These are phyloP conservation scores for Cutaneotrichosporon daszewskae DNA, from an alignment of 1,284 basidiomycete genomes.

Conservation along the genomic window DNA sequence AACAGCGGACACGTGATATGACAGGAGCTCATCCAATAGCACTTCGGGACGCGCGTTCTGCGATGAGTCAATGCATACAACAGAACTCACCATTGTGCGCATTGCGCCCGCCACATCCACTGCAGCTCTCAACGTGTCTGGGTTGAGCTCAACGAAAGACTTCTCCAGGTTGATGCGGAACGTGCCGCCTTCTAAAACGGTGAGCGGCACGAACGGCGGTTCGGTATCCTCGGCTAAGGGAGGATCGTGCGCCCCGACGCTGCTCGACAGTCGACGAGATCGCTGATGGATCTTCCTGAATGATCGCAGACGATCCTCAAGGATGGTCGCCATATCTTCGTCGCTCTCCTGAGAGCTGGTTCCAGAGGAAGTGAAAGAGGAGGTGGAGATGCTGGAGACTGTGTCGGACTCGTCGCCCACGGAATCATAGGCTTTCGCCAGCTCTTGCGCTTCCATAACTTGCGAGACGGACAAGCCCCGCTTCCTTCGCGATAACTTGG, in stretches of 20 bases:
- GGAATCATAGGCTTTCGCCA: conserved; percentile 8
- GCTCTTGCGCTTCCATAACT: not conserved
- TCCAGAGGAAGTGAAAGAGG: conserved; percentile 2
- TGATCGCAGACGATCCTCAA: conserved; percentile 9
- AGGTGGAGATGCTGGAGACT: conserved; percentile 8
- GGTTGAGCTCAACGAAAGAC: conserved; percentile 12
- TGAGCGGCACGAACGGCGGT: conserved; percentile 4
- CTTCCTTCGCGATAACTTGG: conserved; percentile 4
- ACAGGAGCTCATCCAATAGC: conserved; percentile 12
- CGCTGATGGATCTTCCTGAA: conserved; percentile 12
- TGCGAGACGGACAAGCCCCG: conserved; percentile 3
- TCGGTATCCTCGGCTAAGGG: not conserved
- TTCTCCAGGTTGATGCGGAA: conserved; percentile 6
- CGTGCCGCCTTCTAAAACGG: conserved; percentile 10
- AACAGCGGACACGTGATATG: conserved; percentile 5
- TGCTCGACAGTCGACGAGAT: conserved; percentile 6
- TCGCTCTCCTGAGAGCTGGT: not conserved
- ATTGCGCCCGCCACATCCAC: conserved; percentile 2
- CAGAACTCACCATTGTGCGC: not conserved
- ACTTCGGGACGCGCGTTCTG: not conserved
- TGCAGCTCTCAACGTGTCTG: conserved; percentile 3
- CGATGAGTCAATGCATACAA: not conserved
- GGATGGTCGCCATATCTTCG: conserved; percentile 5
- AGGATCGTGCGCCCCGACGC: too few relatives aligned
- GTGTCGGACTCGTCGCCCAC: conserved; percentile 25